These are phyloP conservation scores for Yamadazyma atmosphaerica DNA, from an alignment of 1,139 yeast species.

Conservation along the genomic window DNA sequence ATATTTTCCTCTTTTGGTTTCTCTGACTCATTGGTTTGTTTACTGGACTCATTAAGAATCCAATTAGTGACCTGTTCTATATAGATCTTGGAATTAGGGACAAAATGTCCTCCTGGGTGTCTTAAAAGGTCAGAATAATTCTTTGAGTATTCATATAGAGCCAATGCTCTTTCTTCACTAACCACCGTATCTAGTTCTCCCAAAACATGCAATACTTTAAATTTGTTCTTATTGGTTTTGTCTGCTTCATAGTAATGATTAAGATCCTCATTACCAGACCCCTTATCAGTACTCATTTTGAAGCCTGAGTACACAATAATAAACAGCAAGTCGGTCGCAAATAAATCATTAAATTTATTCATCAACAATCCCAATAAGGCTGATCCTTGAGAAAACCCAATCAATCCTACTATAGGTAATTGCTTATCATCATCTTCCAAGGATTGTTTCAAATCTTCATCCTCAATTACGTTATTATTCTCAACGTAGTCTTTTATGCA, in stretches of 20 bases:
- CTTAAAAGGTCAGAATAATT: conserved; percentile 48
- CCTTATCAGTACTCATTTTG: conserved; percentile 51
- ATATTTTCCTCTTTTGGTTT: conserved; percentile 25
- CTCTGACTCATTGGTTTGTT: conserved; percentile 9
- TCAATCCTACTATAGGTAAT: conserved; percentile 40
- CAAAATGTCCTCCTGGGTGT: conserved; percentile 88
- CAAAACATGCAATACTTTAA: conserved; percentile 65
- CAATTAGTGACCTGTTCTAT: conserved; percentile 60
- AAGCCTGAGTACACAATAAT: conserved; percentile 80
- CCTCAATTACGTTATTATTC: conserved; percentile 32
- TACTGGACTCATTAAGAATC: conserved; percentile 33
- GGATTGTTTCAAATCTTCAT: conserved; percentile 25
- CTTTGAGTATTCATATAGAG: conserved; percentile 55
- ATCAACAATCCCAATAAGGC: conserved; percentile 49
- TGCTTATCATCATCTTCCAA: conserved; percentile 22
- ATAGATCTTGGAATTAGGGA: conserved; percentile 68
- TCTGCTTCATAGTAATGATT: conserved; percentile 33
- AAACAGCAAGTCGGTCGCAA: conserved; percentile 49
- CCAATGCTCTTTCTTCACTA: conserved; percentile 65
- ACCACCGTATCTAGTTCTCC: conserved; percentile 92
- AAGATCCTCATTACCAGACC: conserved; percentile 27
- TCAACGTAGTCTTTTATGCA: conserved; percentile 32
- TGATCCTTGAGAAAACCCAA: conserved; percentile 51
- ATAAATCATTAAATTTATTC: conserved; percentile 30
- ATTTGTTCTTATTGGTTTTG: conserved; percentile 13